Evolutionary conservation across 1,284 basidiomycete genomes (phyloP), one percentile per base, ranked within the genome.

Genomic region (Lignosus rhinocerotis): DNA sequence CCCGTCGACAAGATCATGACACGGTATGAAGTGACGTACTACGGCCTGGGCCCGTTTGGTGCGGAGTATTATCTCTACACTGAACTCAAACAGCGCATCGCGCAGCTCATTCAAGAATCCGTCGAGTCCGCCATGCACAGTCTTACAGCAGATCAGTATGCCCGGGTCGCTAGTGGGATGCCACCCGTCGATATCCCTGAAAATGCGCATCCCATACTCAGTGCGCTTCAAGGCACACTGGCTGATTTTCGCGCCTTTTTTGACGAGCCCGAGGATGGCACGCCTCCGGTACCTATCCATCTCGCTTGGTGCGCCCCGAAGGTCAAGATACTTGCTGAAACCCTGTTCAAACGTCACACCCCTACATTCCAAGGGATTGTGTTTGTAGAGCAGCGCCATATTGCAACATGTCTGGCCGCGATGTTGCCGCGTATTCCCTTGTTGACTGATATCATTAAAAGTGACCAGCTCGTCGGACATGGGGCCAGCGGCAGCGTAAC

Each of bases 381-480:
- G 31, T 95, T 95, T 68, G 90, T 92, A 9, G 85, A 93, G 63
- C 90, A 92, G 68, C 80, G 92, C 7, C 89, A 92, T 65, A 80
- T 90, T 17, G 93, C 91, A 2, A 75, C 80, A n/a, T 83, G 84
- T 47, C 77, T 95, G 7, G 79, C 88, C 1, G 82, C 77, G 66
- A 72, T 93, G 21, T 74, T 95, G 4, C 77, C 81, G 1, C 79
- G 77, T 36, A 78, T 91, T 6, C 79, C 84, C 0, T 77, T 80
- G 39, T 70, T 92, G 11, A 74, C 76, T 60, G 80, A 77, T 4
- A 78, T 81, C 66, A 78, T 94, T 52, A 77, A 78, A 12, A 83
- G 86, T 50, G 84, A 80, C 0, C 82, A 85, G 59, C 78, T 93
- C 43, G 84, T 92, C 6, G 92, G 93, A 0, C 85, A 91, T 62